These are phyloP conservation scores for Cyberlindnera xylosilytica DNA, from an alignment of 805 yeast genomes.

Conservation along the genomic window DNA sequence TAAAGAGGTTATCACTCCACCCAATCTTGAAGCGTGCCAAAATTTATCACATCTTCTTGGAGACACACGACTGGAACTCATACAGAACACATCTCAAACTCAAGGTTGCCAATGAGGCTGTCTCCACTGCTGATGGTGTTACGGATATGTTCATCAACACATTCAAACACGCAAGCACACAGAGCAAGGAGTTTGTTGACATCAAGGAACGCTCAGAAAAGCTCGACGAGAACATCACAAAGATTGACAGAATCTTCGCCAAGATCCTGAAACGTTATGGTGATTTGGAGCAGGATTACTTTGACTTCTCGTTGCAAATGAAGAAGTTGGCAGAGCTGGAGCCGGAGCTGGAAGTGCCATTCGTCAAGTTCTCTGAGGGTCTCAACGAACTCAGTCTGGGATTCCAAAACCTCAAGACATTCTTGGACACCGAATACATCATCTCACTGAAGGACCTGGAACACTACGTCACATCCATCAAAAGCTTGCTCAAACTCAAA, in stretches of 20 bases:
- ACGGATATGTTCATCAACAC: slow-evolving; percentile 92
- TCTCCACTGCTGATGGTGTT: slow-evolving; percentile 54
- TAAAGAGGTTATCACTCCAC: slow-evolving; percentile 71
- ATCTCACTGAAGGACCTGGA: slow-evolving; percentile 84
- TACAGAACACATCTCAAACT: slow-evolving; percentile 55
- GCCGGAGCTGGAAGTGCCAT: slow-evolving; percentile 34
- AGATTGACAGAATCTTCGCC: slow-evolving; percentile 74
- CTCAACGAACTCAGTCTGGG: slow-evolving; percentile 41
- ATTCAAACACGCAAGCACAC: slow-evolving; percentile 69
- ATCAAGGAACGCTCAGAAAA: slow-evolving; percentile 81
- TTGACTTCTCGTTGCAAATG: slow-evolving; percentile 67
- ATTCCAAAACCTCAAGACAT: slow-evolving; percentile 41
- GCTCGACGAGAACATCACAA: slow-evolving; percentile 75
- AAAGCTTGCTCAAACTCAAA: slow-evolving; percentile 71
- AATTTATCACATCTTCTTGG: slow-evolving; percentile 66
- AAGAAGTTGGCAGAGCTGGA: slow-evolving; percentile 61
- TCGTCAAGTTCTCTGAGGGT: slow-evolving; percentile 46
- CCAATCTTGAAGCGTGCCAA: slow-evolving; percentile 68
- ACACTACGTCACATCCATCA: slow-evolving; percentile 66
- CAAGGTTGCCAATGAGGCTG: slow-evolving; percentile 15
- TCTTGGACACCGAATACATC: slow-evolving; percentile 75
- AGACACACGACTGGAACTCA: slow-evolving; percentile 71
- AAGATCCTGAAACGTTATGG: slow-evolving; percentile 70
- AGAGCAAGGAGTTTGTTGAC: slow-evolving; percentile 74
- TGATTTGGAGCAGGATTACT: slow-evolving; percentile 71